Evolutionary conservation across 257 asterid genomes (phyloP).

Genomic region (Haberlea rhodopensis): DNA sequence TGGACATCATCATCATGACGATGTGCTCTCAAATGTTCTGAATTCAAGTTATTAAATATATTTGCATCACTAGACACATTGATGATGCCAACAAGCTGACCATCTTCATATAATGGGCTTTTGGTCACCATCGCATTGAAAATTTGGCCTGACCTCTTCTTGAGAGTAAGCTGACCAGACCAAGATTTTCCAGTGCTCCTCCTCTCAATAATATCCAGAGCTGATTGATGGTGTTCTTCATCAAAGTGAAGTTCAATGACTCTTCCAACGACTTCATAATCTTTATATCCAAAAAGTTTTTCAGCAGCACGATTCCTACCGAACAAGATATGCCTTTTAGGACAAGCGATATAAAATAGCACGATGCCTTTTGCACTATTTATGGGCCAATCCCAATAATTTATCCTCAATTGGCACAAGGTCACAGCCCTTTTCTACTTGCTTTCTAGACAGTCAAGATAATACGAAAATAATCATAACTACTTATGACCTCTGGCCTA

Average conservation of each 20-base stretch:
- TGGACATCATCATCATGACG: conserved; percentile 31
- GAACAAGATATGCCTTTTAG: conserved; percentile 14
- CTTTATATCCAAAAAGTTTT: conserved; percentile 67
- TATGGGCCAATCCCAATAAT: background rate
- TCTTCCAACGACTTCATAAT: conserved; percentile 54
- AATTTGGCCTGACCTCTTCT: conserved; percentile 50
- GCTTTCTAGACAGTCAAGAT: background rate
- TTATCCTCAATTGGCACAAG: no score
- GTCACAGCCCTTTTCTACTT: no score
- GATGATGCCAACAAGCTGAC: conserved; percentile 55
- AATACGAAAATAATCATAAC: background rate
- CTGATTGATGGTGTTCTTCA: conserved; percentile 43
- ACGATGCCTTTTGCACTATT: background rate
- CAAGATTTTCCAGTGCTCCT: conserved; percentile 51
- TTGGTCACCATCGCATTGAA: conserved; percentile 66
- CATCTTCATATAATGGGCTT: conserved; percentile 65
- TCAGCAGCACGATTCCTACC: conserved; percentile 76
- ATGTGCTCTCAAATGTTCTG: conserved; percentile 21
- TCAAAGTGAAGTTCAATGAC: conserved; percentile 40
- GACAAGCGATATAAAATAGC: conserved; percentile 11
- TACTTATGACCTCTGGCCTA: background rate
- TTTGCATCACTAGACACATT: conserved; percentile 73
- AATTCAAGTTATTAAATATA: conserved; percentile 39
- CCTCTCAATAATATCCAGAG: conserved; percentile 32
- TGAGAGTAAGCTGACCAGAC: conserved; percentile 71